phyloP scores from a whole-genome alignment of 2,329 filamentous ascomycete genomes.

The Exophiala alcalophila region DNA sequence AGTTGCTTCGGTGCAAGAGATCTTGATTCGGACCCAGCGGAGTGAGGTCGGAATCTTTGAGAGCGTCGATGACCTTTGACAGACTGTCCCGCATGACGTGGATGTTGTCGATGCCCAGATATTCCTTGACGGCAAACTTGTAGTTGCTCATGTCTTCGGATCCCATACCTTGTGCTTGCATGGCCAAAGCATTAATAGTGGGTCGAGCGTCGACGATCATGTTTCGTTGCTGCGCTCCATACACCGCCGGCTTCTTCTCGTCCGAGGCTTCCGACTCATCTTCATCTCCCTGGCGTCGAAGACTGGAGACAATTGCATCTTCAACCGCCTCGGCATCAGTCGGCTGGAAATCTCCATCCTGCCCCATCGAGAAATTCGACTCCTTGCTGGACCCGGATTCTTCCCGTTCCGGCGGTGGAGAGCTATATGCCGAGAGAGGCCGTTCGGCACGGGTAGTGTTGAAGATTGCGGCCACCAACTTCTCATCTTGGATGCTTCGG shows the following conservation, averaged over 20 bases:
- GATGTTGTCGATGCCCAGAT: slow-evolving; percentile 95
- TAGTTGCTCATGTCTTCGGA: slow-evolving; percentile 99
- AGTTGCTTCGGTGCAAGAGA: slow-evolving; percentile 75
- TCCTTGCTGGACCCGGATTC: slow-evolving; percentile 36
- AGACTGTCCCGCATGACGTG: slow-evolving; percentile 95
- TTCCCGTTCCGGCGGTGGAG: slow-evolving; percentile 41
- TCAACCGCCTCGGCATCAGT: slow-evolving; percentile 65
- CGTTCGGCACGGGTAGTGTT: slow-evolving; percentile 60
- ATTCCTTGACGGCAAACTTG: slow-evolving; percentile 84
- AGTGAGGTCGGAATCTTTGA: slow-evolving; percentile 90
- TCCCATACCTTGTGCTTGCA: slow-evolving; percentile 87
- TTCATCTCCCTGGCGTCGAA: slow-evolving; percentile 55
- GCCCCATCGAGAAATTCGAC: slow-evolving; percentile 50
- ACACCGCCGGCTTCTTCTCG: slow-evolving; percentile 62
- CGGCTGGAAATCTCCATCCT: slow-evolving; percentile 52
- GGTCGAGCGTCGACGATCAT: slow-evolving; percentile 94
- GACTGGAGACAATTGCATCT: slow-evolving; percentile 63
- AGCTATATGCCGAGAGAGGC: slow-evolving; percentile 41
- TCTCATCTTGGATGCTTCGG: slow-evolving; percentile 92
- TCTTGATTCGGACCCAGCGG: slow-evolving; percentile 79
- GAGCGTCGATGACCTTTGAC: slow-evolving; percentile 77
- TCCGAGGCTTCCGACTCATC: slow-evolving; percentile 42
- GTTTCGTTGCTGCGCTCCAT: slow-evolving; percentile 89
- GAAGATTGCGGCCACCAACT: slow-evolving; percentile 88
- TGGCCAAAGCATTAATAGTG: slow-evolving; percentile 88